Evolutionary conservation across 768 basidiomycete species (phyloP).

Genomic region (Crassisporium funariophilum): DNA sequence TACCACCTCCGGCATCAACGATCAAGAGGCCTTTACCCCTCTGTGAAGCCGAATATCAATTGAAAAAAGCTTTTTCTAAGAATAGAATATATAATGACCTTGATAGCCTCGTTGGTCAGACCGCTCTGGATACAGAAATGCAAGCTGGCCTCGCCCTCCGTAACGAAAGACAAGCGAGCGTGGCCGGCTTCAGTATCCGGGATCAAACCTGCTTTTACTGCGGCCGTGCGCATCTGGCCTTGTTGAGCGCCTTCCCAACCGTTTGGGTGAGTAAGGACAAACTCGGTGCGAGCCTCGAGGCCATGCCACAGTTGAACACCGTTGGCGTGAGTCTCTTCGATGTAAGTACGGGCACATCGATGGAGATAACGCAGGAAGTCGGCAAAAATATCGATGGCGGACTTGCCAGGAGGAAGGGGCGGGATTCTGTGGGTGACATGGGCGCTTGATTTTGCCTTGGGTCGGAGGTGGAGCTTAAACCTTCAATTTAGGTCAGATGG

Average conservation of each 20-base stretch:
- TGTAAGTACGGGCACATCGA: slow-evolving; percentile 45
- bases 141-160: slow-evolving; percentile 64
- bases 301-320: slow-evolving; percentile 49
- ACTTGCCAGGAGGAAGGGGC: slow-evolving; percentile 44
- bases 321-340: slow-evolving; percentile 46
- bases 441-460: slow-evolving; percentile 21
- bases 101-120: slow-evolving; percentile 38
- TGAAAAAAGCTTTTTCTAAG: not conserved
- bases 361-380: slow-evolving; percentile 56
- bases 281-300: slow-evolving; percentile 45
- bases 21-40: slow-evolving; percentile 50
- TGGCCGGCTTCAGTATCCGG: slow-evolving; percentile 38
- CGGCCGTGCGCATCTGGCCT: slow-evolving; percentile 54
- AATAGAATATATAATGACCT: slow-evolving; percentile 20
- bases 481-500: slow-evolving; percentile 19
- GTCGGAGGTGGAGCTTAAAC: slow-evolving; percentile 42
- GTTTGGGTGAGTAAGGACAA: slow-evolving; percentile 63
- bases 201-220: slow-evolving; percentile 52
- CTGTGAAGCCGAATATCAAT: slow-evolving; percentile 25
- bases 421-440: slow-evolving; percentile 30
- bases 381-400: slow-evolving; percentile 42
- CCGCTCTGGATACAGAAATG: slow-evolving; percentile 57
- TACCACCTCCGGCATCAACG: slow-evolving; percentile 66
- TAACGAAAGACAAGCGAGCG: slow-evolving; percentile 54
- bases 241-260: slow-evolving; percentile 69